Base-by-base conservation (phyloP, 192 early-diverging fungal genomes). In the Coemansia sp. region DNA sequence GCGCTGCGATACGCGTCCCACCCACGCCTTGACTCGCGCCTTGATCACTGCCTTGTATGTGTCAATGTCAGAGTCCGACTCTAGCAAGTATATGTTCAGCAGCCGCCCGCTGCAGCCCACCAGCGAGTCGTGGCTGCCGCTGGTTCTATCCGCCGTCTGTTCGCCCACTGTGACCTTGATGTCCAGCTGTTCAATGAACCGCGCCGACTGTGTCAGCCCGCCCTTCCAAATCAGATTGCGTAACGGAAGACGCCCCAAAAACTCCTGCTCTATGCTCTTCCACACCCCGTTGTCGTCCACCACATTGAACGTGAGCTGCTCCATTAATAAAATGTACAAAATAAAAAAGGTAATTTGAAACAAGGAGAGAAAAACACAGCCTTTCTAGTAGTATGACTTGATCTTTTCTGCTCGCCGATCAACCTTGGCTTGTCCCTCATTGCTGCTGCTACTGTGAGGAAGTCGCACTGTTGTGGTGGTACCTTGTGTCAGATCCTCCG, bases 141-240 rank as follows among this genome's bases (percentile, higher is more conserved):
- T 48, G 58, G n/a, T 55, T 24, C 39, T 53, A 2, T 44, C 60
- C 8, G 21, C 46, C 1, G 42, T 39, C 22, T 19, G 15, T 8
- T 32, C 50, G 22, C 60, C 83, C 69, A 74, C 74, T 17, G 55
- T 66, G 43, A 85, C 61, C 22, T 85, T 84, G 8, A 88, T 80
- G 38, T 83, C 83, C 21, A 91, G 76, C 59, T 80, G 82, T 43
- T 76, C 67, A 41, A 91, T 86, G 40, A 81, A 84, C 19, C 85
- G 80, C 42, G 82, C 68, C n/a, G 86, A 65, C 24, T 87, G 77
- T 46, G 87, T 84, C 18, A 81, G 78, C 4, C 88, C 83, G 14
- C 90, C 86, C 48, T 87, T 89, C 87, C 92, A 95, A 27, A 82
- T 80, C 12, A 95, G 65, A 60, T 93, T 91, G 35, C 87, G 83